Evolutionary conservation across 768 basidiomycete species (phyloP).

Genomic region (Hericium rajendrae): DNA sequence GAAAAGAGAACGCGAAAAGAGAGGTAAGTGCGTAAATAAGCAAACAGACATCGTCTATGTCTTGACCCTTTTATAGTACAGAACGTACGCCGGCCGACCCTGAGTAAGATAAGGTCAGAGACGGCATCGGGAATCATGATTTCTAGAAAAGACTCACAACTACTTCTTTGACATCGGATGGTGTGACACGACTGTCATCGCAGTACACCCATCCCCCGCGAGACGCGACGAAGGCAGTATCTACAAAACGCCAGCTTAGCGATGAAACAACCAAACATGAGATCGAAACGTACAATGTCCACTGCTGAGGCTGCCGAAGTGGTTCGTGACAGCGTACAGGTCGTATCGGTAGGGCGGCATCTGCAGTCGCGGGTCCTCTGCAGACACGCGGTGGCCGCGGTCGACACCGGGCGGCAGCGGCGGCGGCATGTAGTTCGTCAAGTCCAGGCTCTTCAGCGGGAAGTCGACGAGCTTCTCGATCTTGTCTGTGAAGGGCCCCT

Average conservation of each 20-base stretch:
- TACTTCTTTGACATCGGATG: constrained; percentile 69
- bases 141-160: constrained; percentile 47
- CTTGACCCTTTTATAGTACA: constrained; percentile 61
- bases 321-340: constrained; percentile 91
- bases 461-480: constrained; percentile 93
- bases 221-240: constrained; percentile 87
- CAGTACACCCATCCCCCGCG: constrained; percentile 87
- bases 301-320: constrained; percentile 87
- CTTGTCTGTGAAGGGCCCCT: constrained; percentile 91
- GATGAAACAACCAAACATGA: background rate
- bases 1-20: background rate
- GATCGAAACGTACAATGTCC: constrained; percentile 75
- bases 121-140: constrained; percentile 15
- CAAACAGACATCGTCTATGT: constrained; percentile 1
- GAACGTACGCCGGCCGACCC: constrained; percentile 63
- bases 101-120: constrained; percentile 21
- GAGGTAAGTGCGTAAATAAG: background rate
- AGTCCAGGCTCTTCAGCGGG: constrained; percentile 50
- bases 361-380: constrained; percentile 73
- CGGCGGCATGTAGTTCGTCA: constrained; percentile 80
- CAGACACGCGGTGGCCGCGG: constrained; percentile 27
- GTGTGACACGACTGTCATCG: constrained; percentile 82
- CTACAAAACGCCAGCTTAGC: constrained; percentile 29
- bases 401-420: constrained; percentile 59
- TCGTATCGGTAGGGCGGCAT: constrained; percentile 90